phyloP scores from a whole-genome alignment of 129 eudicot genomes.

The Arctium lappa region DNA sequence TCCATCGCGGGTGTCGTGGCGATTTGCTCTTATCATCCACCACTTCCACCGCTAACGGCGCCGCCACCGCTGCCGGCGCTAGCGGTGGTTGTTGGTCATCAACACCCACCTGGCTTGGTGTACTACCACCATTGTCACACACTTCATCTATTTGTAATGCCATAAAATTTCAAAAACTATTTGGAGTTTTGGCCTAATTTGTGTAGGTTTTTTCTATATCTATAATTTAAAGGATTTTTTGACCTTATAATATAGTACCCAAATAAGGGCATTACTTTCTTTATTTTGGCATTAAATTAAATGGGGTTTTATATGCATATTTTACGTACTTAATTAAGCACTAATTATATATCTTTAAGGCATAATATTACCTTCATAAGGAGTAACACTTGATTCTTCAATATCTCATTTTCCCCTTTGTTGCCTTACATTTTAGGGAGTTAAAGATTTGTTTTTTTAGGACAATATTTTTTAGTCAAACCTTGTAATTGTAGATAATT shows the following conservation, averaged over 20 bases:
- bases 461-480: conserved; percentile 19
- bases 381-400: conserved; percentile 20
- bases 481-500: neutral
- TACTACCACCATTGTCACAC: conserved; percentile 21
- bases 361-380: conserved; percentile 12
- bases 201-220: conserved; percentile 7
- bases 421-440: conserved; percentile 33
- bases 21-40: conserved; percentile 44
- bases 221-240: conserved; percentile 19
- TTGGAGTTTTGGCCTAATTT: conserved; percentile 3
- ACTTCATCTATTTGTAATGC: conserved; percentile 31
- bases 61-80: neutral
- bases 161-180: conserved; percentile 23
- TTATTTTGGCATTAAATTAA: conserved; percentile 25
- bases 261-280: conserved; percentile 33
- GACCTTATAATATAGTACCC: conserved; percentile 30
- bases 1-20: conserved; percentile 79
- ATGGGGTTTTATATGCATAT: conserved; percentile 20
- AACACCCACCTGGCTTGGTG: conserved; percentile 27
- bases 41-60: conserved; percentile 16
- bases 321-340: conserved; percentile 24
- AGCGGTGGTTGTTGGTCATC: conserved; percentile 30
- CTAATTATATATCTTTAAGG: conserved; percentile 28
- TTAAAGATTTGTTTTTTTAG: conserved; percentile 19
- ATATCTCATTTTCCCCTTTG: conserved; percentile 27